Base-by-base conservation (phyloP, 164 flowering plant species). In the Taxillus chinensis region DNA sequence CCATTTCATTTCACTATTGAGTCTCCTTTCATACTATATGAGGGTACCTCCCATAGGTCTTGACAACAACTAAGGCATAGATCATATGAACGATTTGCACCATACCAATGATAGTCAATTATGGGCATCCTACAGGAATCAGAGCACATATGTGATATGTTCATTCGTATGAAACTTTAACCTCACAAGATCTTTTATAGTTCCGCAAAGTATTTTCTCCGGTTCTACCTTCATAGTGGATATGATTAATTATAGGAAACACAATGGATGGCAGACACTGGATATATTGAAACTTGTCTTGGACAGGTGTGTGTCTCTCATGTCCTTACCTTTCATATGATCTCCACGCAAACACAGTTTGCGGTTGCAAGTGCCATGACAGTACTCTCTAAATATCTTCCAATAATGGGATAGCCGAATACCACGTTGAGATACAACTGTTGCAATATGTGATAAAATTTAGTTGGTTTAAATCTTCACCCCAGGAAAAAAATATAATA, bases 141-240 rank as follows among this genome's bases (percentile, higher is more conserved):
- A 75, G 96, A 93, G 83, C 95, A 93, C 93, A 93, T 89, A 80
- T 84, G 95, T 78, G 92, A 93, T 89, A 80, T 84, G 95, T 78
- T 90, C 97, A 70, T 93, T 96, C 17, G 84, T 80, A 71, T 78
- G 77, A 80, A 93, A 60, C 63, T 80, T 93, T 45, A 78, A 70
- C 78, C 97, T 79, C 54, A 75, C 71, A 71, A 89, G 84, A 69
- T 84, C 82, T 27, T 72, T 75, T 45, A 78, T 86, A 50, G 70
- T 62, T 75, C 92, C 97, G 60, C 72, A 79, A 61, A 84, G 75
- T 73, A 53, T 81, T 64, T 73, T 84, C 62, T 90, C 97, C 60
- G 87, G 66, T 64, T 89, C 92, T 56, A 87, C 77, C 79, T 93
- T 84, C 85, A 56, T 66, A 58, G 66, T 93, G 91, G 67, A 93